phyloP scores from a whole-genome alignment of 2,329 filamentous ascomycete species.

The Colletotrichum salicis region DNA sequence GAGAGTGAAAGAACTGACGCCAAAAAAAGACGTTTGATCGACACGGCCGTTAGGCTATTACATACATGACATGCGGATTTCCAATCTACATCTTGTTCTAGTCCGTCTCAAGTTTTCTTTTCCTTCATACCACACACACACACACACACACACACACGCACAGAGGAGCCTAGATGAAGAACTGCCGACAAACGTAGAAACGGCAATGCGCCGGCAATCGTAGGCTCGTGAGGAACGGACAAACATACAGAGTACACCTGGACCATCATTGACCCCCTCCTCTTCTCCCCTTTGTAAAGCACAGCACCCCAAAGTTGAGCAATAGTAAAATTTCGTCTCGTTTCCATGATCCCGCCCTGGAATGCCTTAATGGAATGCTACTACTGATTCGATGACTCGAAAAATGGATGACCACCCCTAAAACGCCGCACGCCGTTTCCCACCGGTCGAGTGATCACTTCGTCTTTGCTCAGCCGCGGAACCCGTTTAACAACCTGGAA shows the following conservation, averaged over 20 bases:
- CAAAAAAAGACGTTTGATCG: conserved; percentile 12
- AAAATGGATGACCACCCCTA: conserved; percentile 3
- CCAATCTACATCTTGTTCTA: neutral
- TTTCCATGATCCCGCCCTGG: neutral
- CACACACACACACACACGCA: too few species aligned
- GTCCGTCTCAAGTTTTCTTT: neutral
- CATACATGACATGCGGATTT: neutral
- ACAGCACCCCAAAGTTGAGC: neutral
- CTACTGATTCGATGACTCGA: neutral
- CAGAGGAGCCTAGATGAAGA: neutral
- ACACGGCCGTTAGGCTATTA: neutral
- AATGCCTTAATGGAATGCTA: neutral
- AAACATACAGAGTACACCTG: neutral
- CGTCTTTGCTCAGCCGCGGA: conserved; percentile 4
- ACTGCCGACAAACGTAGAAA: neutral
- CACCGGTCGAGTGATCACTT: conserved; percentile 8
- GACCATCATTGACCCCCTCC: neutral
- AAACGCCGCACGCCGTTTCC: conserved; percentile 26
- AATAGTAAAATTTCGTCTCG: neutral
- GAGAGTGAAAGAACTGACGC: neutral
- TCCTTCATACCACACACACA: neutral
- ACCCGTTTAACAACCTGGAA: neutral
- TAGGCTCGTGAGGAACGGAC: neutral
- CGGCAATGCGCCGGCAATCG: neutral
- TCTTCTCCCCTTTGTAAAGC: neutral